Percentiles rank a stretch among this genome's conserved stretches.
phyloP scores from a whole-genome alignment of 345 rosid genomes.

The Brassica nigra region DNA sequence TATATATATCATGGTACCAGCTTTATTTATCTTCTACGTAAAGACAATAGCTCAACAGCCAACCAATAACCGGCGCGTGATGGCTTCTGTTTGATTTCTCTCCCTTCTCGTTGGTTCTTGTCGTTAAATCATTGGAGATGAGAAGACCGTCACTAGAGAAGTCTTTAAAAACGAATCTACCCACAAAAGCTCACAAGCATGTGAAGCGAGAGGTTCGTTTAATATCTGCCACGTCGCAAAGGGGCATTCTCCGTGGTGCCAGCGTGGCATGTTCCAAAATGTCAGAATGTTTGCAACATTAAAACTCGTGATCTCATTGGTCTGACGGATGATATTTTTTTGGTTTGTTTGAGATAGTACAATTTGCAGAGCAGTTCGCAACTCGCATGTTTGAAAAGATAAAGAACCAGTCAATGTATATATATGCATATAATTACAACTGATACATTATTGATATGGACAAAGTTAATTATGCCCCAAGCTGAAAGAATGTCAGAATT shows the following conservation, averaged over 20 bases:
- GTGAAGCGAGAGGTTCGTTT: conserved; percentile 18
- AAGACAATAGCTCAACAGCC: conserved; percentile 50
- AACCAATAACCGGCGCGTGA: conserved; percentile 31
- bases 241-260: conserved; percentile 46
- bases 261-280: conserved; percentile 44
- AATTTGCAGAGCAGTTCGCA: not conserved
- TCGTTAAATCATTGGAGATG: conserved; percentile 37
- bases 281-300: conserved; percentile 55
- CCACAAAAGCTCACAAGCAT: conserved; percentile 10
- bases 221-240: conserved; percentile 42
- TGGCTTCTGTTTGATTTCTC: not conserved
- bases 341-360: not conserved
- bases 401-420: not conserved
- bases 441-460: not conserved
- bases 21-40: conserved; percentile 89
- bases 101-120: conserved; percentile 42
- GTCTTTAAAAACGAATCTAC: not conserved
- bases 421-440: not conserved
- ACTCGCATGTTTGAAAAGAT: not conserved
- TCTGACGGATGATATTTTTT: conserved; percentile 29
- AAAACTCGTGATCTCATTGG: conserved; percentile 37
- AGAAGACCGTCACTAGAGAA: conserved; percentile 11
- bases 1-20: conserved; percentile 25
- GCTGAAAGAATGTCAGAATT: conserved; percentile 24
- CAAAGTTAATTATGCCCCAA: conserved; percentile 10